Evolutionary conservation across 1,284 basidiomycete genomes (phyloP).

Genomic region (Cystobasidium pallidum): DNA sequence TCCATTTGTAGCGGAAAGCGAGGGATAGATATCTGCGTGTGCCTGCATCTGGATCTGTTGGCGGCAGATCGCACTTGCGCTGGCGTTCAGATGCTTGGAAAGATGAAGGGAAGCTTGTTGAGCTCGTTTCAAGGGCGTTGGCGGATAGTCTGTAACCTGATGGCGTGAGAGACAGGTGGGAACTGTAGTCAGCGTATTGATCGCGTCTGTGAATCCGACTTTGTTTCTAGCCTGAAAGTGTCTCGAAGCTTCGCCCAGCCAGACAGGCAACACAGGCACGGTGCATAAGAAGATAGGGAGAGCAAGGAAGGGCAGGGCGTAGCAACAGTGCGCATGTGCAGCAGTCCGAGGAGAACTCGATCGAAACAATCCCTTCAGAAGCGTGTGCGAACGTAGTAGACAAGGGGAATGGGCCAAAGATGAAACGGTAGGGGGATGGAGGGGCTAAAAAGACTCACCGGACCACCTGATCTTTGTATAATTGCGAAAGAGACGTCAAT

Average conservation of each 20-base stretch:
- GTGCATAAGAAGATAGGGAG: no score
- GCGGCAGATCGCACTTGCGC: constrained; percentile 28
- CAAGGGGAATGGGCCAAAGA: no score
- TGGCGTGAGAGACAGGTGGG: background rate
- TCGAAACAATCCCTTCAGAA: no score
- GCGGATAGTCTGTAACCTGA: constrained; percentile 43
- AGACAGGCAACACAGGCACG: no score
- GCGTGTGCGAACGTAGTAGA: no score
- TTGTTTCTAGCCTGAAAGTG: no score
- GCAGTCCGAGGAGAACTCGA: no score
- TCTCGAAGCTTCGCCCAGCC: no score
- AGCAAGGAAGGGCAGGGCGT: no score
- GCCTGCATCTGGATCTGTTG: constrained; percentile 28
- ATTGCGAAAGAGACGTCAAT: constrained; percentile 44
- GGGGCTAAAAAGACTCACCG: constrained; percentile 16
- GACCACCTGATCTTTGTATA: constrained; percentile 39
- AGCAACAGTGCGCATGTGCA: no score
- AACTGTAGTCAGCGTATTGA: background rate
- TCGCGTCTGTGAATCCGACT: no score
- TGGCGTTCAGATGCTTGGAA: constrained; percentile 24
- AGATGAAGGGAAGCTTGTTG: constrained; percentile 41
- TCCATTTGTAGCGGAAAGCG: background rate
- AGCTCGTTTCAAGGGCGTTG: constrained; percentile 31
- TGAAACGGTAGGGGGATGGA: background rate
- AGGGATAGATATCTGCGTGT: constrained; percentile 13